Percentiles rank a stretch among this genome's conserved stretches.
phyloP scores from a whole-genome alignment of 768 basidiomycete species.

The Hygrophorus russula region DNA sequence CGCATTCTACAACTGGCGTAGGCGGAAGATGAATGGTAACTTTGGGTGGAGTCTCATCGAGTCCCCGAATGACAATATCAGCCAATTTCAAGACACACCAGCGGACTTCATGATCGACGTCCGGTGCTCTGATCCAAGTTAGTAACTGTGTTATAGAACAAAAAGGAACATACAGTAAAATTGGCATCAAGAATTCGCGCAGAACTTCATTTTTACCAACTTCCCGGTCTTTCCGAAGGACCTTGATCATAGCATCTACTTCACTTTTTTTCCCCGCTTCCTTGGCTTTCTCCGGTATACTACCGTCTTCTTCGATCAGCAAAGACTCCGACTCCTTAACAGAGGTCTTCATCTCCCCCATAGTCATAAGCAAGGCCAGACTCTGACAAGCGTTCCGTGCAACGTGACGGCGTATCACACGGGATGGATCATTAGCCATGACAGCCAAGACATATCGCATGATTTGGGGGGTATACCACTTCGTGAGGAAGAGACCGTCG shows the following conservation, averaged over 20 bases:
- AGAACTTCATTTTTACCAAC: slow-evolving; percentile 71
- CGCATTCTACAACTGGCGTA: slow-evolving; percentile 56
- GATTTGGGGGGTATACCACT: slow-evolving; percentile 77
- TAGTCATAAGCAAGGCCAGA: slow-evolving; percentile 71
- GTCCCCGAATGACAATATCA: slow-evolving; percentile 75
- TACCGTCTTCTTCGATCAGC: slow-evolving; percentile 82
- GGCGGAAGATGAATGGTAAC: slow-evolving; percentile 71
- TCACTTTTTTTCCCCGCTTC: slow-evolving; percentile 69
- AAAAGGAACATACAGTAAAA: slow-evolving; percentile 51
- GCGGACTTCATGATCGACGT: slow-evolving; percentile 80
- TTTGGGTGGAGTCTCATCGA: slow-evolving; percentile 77
- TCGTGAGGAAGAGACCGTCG: slow-evolving; percentile 83
- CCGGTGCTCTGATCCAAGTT: slow-evolving; percentile 40
- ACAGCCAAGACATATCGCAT: slow-evolving; percentile 84
- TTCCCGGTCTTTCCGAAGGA: slow-evolving; percentile 78
- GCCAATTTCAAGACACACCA: slow-evolving; percentile 88
- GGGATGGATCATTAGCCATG: slow-evolving; percentile 77
- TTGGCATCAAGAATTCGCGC: slow-evolving; percentile 72
- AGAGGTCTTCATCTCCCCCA: slow-evolving; percentile 81
- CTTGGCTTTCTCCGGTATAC: slow-evolving; percentile 53
- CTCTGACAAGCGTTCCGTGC: slow-evolving; percentile 80
- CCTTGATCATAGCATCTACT: slow-evolving; percentile 76
- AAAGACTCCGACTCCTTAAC: slow-evolving; percentile 67
- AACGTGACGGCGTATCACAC: slow-evolving; percentile 75
- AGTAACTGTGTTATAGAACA: neutral